Evolutionary conservation across 23 red algal species (phyloP).

Genomic region (Gracilaria caudata): DNA sequence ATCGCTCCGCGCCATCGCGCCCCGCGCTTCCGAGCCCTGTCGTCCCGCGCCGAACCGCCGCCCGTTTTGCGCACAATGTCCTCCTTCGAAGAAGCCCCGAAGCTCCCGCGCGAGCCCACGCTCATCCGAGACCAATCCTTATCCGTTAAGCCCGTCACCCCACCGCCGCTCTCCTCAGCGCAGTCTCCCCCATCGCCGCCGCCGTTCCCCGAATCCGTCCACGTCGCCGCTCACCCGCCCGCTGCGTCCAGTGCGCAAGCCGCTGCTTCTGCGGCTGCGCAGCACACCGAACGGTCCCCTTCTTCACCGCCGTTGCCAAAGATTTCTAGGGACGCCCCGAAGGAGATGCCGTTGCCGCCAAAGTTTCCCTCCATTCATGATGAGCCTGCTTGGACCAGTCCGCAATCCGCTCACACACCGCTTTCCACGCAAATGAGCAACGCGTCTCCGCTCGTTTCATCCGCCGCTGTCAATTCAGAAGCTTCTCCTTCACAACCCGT

Average conservation of each 20-base stretch:
- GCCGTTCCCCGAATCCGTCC: background rate
- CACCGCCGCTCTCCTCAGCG: background rate
- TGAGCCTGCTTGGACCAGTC: slow-evolving; percentile 19
- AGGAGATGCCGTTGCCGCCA: slow-evolving; percentile 19
- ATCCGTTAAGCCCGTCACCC: background rate
- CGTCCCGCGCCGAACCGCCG: background rate
- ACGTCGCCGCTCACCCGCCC: background rate
- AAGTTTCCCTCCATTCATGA: slow-evolving; percentile 35
- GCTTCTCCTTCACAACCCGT: background rate
- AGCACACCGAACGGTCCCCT: background rate
- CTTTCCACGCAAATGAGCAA: background rate
- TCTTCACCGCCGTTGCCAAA: slow-evolving; percentile 1
- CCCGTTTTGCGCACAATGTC: slow-evolving; percentile 3
- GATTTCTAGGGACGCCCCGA: background rate
- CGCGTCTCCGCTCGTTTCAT: background rate
- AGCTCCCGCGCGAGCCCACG: slow-evolving; percentile 17
- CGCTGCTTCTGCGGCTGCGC: background rate
- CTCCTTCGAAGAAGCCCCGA: background rate
- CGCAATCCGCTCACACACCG: background rate
- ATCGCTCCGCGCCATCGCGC: background rate
- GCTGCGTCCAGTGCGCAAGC: background rate
- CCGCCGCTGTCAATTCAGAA: background rate
- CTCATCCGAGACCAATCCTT: slow-evolving; percentile 11
- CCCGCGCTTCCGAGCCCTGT: too few relatives aligned
- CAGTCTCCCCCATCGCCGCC: slow-evolving; percentile 2